Conservation (phyloP, 106 monocot genomes). For the Hemerocallis citrina region DNA sequence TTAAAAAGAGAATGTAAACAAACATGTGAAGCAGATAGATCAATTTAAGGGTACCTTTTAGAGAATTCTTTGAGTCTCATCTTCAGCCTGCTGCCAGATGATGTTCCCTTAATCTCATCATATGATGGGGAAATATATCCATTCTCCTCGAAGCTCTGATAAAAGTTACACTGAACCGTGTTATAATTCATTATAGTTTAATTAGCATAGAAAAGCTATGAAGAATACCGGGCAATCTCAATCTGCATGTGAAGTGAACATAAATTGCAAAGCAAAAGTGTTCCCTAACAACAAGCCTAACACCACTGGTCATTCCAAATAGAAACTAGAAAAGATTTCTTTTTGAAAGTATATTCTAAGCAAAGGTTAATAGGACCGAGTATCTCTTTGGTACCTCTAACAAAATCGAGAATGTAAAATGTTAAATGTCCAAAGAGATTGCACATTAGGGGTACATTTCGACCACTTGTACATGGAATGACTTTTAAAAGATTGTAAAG, state of each 20-base stretch:
- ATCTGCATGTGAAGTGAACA: neutral
- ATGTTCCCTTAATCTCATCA: constrained; percentile 73
- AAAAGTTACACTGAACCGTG: neutral
- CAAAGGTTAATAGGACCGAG: too few relatives aligned
- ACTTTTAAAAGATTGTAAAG: too few relatives aligned
- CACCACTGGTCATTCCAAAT: too few relatives aligned
- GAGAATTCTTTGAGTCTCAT: constrained; percentile 85
- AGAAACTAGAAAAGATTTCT: too few relatives aligned
- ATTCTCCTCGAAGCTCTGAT: constrained; percentile 60
- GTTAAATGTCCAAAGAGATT: too few relatives aligned
- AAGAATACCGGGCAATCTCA: neutral
- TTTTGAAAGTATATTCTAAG: too few relatives aligned
- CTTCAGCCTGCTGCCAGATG: constrained; percentile 72
- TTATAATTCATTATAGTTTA: neutral
- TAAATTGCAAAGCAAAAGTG: neutral
- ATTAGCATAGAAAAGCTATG: neutral
- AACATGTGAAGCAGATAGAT: neutral
- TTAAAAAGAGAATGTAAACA: neutral
- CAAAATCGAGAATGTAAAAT: too few relatives aligned
- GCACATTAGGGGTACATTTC: too few relatives aligned
- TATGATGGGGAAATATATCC: constrained; percentile 59
- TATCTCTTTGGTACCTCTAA: too few relatives aligned
- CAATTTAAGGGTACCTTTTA: constrained; percentile 31
- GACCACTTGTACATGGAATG: too few relatives aligned
- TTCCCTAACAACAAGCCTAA: too few relatives aligned